A percentile compares a stretch with the other conserved stretches of the same genome.
Conservation (phyloP, 345 rosid genomes). For the Rhodamnia rubescens region DNA sequence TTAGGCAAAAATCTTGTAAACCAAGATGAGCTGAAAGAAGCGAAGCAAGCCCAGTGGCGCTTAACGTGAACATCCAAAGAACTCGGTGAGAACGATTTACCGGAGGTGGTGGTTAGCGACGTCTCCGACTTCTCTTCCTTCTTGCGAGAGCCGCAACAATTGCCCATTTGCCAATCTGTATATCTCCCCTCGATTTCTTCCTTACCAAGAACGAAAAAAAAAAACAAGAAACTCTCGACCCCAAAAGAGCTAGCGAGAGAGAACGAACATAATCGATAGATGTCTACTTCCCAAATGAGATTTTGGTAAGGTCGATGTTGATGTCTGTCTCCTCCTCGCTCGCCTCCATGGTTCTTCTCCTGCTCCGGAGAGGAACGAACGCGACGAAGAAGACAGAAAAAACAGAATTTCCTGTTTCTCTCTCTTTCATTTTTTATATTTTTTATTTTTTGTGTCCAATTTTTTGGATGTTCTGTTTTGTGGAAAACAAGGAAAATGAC, state of each 20-base stretch:
- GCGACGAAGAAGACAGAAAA: neutral
- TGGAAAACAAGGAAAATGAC: neutral
- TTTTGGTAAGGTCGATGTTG: neutral
- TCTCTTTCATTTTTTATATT: neutral
- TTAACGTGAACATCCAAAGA: neutral
- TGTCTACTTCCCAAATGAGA: neutral
- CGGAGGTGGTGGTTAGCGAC: constrained; percentile 1
- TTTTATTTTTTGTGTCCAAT: neutral
- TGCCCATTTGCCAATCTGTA: constrained; percentile 7
- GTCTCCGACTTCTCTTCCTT: neutral
- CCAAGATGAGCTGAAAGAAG: neutral
- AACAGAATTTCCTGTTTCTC: neutral
- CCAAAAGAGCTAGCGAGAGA: neutral
- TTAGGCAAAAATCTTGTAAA: neutral
- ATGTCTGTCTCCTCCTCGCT: neutral
- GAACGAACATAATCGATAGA: neutral
- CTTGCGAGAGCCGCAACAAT: constrained; percentile 9
- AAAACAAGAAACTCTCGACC: neutral
- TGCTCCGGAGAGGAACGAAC: neutral
- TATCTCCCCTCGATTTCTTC: neutral
- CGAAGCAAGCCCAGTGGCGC: neutral
- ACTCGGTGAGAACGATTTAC: neutral
- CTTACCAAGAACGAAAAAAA: neutral
- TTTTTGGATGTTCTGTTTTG: too few species aligned
- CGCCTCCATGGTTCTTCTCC: neutral